Base-by-base conservation (phyloP, 2,329 filamentous ascomycete genomes). In the Botryotinia calthae region DNA sequence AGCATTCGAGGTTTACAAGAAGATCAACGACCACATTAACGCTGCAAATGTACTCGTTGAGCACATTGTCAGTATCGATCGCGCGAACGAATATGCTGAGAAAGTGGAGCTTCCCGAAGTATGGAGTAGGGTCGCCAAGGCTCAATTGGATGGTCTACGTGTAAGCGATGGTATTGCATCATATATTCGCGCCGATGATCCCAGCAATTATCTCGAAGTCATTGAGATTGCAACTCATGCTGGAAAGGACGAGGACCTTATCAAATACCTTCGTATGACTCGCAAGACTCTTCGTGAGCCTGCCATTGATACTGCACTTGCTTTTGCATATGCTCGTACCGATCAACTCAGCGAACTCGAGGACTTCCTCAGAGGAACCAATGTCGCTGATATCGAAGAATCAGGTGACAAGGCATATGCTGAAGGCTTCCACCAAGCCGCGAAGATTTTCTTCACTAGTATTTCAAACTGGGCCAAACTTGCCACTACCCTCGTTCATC, bases 391-490 rank as follows among this genome's bases (percentile, higher is more conserved):
- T 82, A 88, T 98, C 71, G 96, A 99, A 82, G 93, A 96, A 78
- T 98, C 94, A 74, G 96, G 96, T 86, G 96, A 99, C 87, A 98
- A 98, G 87, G 95, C 96, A 34, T 98, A 97, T 78, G 92, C 91
- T 76, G 96, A 99, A 84, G 95, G 95, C 74, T 91, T 93, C 80
- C 95, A 96, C 80, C 92, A 98, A 86, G 96, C 96, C 61, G 94
- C 96, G 76, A 99, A 99, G 89, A 98, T 99, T 81, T 99, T 98
- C 88, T 99, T 91, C 86, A 94, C 90, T 72, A 98, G 93, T 85
- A 97, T 99, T 82, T 99, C 96, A 71, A 99, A 99, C 88, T 99
- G 96, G 96, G 95, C 95, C 72, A 99, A 99, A 87, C 90, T 99
- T 79, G 95, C 96, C 22, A 98, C 96, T 18, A 99, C 96, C 18